phyloP scores from a whole-genome alignment of 2,329 filamentous ascomycete genomes.

The Leptosphaerulina australis region DNA sequence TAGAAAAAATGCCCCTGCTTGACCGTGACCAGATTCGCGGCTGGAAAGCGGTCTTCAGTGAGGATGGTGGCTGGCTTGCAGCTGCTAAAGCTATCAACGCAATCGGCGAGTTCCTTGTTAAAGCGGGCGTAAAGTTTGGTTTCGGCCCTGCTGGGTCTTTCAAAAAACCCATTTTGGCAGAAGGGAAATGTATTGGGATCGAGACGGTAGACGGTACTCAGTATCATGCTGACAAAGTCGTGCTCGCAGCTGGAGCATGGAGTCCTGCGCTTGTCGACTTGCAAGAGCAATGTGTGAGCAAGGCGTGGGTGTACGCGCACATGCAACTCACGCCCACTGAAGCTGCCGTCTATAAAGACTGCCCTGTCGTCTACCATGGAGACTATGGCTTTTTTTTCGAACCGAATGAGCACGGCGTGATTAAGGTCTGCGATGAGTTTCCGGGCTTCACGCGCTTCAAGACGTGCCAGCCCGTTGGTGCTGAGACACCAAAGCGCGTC shows the following conservation, averaged over 20 bases:
- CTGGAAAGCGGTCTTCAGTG: conserved; percentile 55
- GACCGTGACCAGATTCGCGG: conserved; percentile 52
- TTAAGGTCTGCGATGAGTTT: conserved; percentile 64
- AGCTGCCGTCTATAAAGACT: conserved; percentile 54
- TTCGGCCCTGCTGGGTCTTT: conserved; percentile 55
- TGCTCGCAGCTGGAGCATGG: conserved; percentile 51
- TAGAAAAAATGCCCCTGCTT: conserved; percentile 51
- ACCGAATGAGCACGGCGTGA: conserved; percentile 53
- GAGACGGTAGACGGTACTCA: conserved; percentile 51
- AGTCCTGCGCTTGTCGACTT: conserved; percentile 38
- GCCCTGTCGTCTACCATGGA: conserved; percentile 62
- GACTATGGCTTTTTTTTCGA: conserved; percentile 59
- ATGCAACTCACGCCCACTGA: conserved; percentile 58
- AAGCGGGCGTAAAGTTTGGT: conserved; percentile 51
- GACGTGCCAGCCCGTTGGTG: conserved; percentile 51
- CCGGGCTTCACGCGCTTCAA: conserved; percentile 54
- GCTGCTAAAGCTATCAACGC: conserved; percentile 57
- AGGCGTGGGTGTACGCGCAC: conserved; percentile 62
- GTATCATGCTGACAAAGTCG: conserved; percentile 53
- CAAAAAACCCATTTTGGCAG: conserved; percentile 50
- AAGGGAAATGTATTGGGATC: conserved; percentile 50
- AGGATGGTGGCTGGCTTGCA: conserved; percentile 56
- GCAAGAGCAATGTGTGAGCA: conserved; percentile 54
- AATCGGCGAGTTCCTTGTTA: conserved; percentile 50
- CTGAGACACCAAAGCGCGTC: conserved; percentile 57